A percentile compares a stretch with the other conserved stretches of the same genome.
Evolutionary conservation across 306 rosid species (phyloP).

Genomic region (apple (Malus domestica)): DNA sequence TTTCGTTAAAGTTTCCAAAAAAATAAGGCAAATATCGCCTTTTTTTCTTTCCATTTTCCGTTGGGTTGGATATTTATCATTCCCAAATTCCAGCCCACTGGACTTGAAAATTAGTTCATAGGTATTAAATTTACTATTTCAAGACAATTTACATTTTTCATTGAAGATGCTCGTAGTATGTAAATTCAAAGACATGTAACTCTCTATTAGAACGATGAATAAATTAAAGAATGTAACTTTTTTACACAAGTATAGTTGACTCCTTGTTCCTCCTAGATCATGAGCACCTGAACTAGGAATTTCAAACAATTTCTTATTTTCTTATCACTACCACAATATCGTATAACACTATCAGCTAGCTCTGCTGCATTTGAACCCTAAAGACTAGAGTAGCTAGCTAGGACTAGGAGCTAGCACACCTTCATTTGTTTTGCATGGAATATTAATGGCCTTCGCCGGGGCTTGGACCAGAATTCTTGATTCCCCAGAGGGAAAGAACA

Average conservation of each 20-base stretch:
- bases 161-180: no score
- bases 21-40: no score
- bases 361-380: neutral
- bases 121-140: no score
- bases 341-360: neutral
- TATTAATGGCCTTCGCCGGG: constrained; percentile 22
- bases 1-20: no score
- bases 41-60: no score
- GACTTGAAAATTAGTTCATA: no score
- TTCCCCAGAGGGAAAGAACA: constrained; percentile 19
- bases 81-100: no score
- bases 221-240: neutral
- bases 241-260: neutral
- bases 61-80: no score
- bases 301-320: neutral
- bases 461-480: constrained; percentile 28
- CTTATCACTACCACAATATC: neutral
- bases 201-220: neutral
- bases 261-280: no score
- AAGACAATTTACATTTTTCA: no score
- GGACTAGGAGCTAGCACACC: neutral
- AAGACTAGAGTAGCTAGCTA: neutral
- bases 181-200: neutral
- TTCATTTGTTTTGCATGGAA: neutral
- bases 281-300: neutral